Evolutionary conservation across 2,329 filamentous ascomycete genomes (phyloP).

Genomic region (Pestalotiopsis sp.): DNA sequence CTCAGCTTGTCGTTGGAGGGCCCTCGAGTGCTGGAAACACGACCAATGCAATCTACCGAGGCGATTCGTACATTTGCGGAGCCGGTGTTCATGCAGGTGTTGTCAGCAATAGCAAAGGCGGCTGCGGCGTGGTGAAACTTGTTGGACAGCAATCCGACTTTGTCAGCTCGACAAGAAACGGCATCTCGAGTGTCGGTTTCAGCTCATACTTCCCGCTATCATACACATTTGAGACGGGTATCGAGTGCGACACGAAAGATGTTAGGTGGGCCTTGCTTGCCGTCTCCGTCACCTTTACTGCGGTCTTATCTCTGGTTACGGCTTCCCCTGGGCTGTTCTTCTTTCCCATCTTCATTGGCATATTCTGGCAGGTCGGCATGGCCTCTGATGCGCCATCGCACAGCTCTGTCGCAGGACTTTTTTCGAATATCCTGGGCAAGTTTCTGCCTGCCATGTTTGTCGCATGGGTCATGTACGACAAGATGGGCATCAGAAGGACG

Average conservation of each 20-base stretch:
- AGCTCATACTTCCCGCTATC: slow-evolving; percentile 88
- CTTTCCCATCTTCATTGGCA: slow-evolving; percentile 76
- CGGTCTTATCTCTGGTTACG: slow-evolving; percentile 79
- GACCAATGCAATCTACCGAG: slow-evolving; percentile 70
- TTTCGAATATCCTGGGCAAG: slow-evolving; percentile 78
- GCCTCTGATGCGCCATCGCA: slow-evolving; percentile 83
- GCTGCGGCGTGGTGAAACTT: slow-evolving; percentile 79
- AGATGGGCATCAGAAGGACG: slow-evolving; percentile 74
- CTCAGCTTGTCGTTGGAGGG: slow-evolving; percentile 69
- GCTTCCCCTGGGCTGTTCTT: slow-evolving; percentile 81
- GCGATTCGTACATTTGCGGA: slow-evolving; percentile 86
- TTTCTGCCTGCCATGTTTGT: slow-evolving; percentile 87
- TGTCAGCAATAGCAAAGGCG: slow-evolving; percentile 70
- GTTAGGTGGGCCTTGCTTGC: slow-evolving; percentile 82
- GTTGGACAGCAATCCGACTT: slow-evolving; percentile 70
- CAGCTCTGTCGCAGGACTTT: slow-evolving; percentile 66
- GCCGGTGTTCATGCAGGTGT: slow-evolving; percentile 84
- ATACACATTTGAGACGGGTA: slow-evolving; percentile 72
- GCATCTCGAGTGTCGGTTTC: slow-evolving; percentile 77
- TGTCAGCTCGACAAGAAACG: slow-evolving; percentile 66
- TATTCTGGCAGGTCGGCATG: slow-evolving; percentile 89
- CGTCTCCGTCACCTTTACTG: slow-evolving; percentile 79
- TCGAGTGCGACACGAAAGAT: slow-evolving; percentile 73
- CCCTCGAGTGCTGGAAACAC: slow-evolving; percentile 46
- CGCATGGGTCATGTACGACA: slow-evolving; percentile 84